Percentiles rank a stretch among this genome's conserved stretches.
Conservation (phyloP, 1,284 basidiomycete genomes). For the Entoloma clypeatum region DNA sequence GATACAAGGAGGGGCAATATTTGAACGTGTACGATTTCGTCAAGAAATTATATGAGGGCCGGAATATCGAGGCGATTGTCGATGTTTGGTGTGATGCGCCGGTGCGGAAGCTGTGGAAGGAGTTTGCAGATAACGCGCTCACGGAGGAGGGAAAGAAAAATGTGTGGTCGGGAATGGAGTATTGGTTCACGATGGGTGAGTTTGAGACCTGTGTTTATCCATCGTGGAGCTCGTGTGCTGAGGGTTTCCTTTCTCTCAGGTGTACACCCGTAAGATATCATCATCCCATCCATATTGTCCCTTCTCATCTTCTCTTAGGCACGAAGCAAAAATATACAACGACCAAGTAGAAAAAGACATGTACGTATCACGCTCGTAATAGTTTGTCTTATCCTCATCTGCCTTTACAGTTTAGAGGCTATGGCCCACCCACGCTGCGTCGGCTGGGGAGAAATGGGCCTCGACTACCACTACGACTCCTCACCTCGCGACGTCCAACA, state of each 20-base stretch:
- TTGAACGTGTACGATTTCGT: constrained; percentile 62
- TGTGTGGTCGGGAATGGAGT: constrained; percentile 62
- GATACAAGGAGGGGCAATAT: constrained; percentile 54
- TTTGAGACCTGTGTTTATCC: constrained; percentile 12
- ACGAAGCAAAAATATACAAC: constrained; percentile 66
- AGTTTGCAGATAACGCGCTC: constrained; percentile 69
- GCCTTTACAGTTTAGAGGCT: constrained; percentile 53
- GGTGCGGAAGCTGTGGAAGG: constrained; percentile 55
- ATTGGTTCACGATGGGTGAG: constrained; percentile 76
- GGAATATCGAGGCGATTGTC: constrained; percentile 60
- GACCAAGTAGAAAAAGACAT: constrained; percentile 67
- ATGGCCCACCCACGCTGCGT: constrained; percentile 77
- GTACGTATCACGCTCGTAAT: constrained; percentile 36
- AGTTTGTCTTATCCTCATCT: constrained; percentile 1
- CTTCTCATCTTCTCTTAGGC: constrained; percentile 37
- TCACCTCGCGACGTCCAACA: constrained; percentile 68
- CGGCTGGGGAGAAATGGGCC: constrained; percentile 81
- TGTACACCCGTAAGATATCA: constrained; percentile 62
- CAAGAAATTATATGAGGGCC: constrained; percentile 51
- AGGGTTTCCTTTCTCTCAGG: constrained; percentile 36
- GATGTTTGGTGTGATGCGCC: constrained; percentile 85
- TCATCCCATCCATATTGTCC: not conserved
- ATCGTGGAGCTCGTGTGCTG: constrained; percentile 1
- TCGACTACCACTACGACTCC: constrained; percentile 80
- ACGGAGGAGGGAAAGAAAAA: constrained; percentile 41